These are phyloP conservation scores for Saussurea involucrata DNA, from an alignment of 129 eudicot genomes.

Conservation along the genomic window DNA sequence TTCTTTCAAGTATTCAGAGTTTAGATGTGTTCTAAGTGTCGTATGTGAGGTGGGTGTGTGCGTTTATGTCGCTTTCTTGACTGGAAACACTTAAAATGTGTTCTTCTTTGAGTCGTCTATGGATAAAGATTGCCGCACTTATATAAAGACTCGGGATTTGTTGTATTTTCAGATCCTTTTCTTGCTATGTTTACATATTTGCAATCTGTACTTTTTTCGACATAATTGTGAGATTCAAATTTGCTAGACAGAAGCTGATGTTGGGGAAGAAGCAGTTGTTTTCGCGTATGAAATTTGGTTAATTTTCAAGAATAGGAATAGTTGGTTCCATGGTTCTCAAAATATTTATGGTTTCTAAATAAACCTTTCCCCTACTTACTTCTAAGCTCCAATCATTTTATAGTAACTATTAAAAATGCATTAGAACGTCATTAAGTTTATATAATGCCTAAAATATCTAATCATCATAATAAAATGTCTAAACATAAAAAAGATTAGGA, in stretches of 20 bases:
- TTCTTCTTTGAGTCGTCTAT: background rate
- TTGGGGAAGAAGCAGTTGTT: too few relatives aligned
- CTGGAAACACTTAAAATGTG: background rate
- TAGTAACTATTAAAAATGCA: background rate
- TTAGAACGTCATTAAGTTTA: too few relatives aligned
- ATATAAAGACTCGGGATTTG: background rate
- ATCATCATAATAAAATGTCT: too few relatives aligned
- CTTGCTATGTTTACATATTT: background rate
- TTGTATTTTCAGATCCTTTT: background rate
- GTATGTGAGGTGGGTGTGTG: background rate
- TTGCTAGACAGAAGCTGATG: too few relatives aligned
- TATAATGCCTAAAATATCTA: too few relatives aligned
- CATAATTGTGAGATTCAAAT: too few relatives aligned
- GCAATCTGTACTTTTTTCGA: background rate
- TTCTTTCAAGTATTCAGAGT: background rate
- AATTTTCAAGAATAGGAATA: too few relatives aligned
- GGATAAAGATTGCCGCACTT: background rate
- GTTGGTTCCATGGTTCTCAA: too few relatives aligned
- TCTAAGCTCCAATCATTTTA: background rate
- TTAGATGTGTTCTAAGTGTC: background rate
- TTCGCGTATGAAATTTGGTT: too few relatives aligned
- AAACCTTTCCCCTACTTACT: too few relatives aligned
- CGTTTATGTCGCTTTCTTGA: background rate
- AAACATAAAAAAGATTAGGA: too few relatives aligned
- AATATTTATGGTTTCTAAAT: too few relatives aligned